A percentile compares a stretch with the other conserved stretches of the same genome.
Evolutionary conservation across 306 rosid genomes (phyloP).

Genomic region (Lagenaria siceraria): DNA sequence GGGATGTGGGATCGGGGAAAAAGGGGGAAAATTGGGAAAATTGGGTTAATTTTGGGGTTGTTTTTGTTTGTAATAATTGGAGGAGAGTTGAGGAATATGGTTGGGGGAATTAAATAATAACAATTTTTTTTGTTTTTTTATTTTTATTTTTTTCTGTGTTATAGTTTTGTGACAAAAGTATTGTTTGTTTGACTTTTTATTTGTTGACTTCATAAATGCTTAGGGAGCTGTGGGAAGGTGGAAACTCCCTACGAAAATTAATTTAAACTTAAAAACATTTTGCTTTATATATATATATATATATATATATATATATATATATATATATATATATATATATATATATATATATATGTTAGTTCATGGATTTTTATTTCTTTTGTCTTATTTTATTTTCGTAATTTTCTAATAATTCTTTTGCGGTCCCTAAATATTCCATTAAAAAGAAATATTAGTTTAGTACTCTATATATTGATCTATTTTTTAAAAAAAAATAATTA

Average conservation of each 20-base stretch:
- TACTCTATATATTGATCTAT: too few species aligned
- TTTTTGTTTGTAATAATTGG: background rate
- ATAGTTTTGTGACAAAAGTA: background rate
- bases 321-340: too few species aligned
- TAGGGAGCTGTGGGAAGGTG: background rate
- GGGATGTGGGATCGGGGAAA: background rate
- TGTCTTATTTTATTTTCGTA: too few species aligned
- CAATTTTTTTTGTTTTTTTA: background rate
- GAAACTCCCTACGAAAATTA: background rate
- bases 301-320: too few species aligned
- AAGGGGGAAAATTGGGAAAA: background rate
- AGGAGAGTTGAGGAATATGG: background rate
- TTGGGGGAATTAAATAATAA: slow-evolving; percentile 6
- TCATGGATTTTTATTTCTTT: too few species aligned
- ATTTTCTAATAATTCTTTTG: too few species aligned
- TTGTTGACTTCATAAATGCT: background rate
- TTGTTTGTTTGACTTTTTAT: slow-evolving; percentile 3
- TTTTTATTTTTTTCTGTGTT: background rate
- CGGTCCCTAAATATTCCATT: too few species aligned
- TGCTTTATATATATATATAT: too few species aligned
- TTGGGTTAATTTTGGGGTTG: background rate
- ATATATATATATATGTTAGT: too few species aligned
- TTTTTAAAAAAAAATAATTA: too few species aligned
- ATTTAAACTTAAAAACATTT: too few species aligned
- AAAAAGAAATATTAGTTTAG: too few species aligned